Conservation (phyloP, 2,329 filamentous ascomycete genomes). For the Trichophyton equinum region DNA sequence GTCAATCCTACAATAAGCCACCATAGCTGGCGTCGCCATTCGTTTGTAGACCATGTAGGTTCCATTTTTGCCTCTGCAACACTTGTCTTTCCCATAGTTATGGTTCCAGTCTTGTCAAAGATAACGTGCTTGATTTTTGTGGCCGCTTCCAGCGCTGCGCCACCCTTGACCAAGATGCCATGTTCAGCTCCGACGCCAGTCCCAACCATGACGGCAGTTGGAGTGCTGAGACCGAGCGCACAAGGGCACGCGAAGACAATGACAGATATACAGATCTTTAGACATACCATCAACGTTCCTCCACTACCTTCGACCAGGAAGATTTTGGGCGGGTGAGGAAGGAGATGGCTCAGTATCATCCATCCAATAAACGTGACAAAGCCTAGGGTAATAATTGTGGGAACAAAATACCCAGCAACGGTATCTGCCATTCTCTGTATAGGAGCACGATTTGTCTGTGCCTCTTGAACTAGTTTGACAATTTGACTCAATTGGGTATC, state of each 20-base stretch:
- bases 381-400: slow-evolving; percentile 73
- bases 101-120: slow-evolving; percentile 70
- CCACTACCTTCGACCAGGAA: slow-evolving; percentile 71
- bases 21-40: slow-evolving; percentile 65
- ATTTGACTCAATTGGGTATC: slow-evolving; percentile 98
- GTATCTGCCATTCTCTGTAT: slow-evolving; percentile 88
- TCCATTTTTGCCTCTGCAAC: slow-evolving; percentile 61
- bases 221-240: slow-evolving; percentile 87
- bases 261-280: slow-evolving; percentile 95
- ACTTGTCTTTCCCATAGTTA: slow-evolving; percentile 91
- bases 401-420: slow-evolving; percentile 88
- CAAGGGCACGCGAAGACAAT: slow-evolving; percentile 98
- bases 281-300: slow-evolving; percentile 87
- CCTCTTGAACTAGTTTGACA: slow-evolving; percentile 94
- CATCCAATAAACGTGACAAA: slow-evolving; percentile 74
- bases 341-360: slow-evolving; percentile 86
- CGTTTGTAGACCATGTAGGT: slow-evolving; percentile 54
- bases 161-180: slow-evolving; percentile 95
- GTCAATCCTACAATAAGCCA: slow-evolving; percentile 94
- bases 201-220: slow-evolving; percentile 96
- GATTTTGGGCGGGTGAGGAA: slow-evolving; percentile 74
- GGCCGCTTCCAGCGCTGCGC: slow-evolving; percentile 72
- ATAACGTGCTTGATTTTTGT: slow-evolving; percentile 53
- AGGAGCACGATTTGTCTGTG: slow-evolving; percentile 83
- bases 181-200: slow-evolving; percentile 94